Percentiles rank a stretch among this genome's conserved stretches.
Evolutionary conservation across 345 rosid genomes (phyloP).

Genomic region (Psidium guajava): DNA sequence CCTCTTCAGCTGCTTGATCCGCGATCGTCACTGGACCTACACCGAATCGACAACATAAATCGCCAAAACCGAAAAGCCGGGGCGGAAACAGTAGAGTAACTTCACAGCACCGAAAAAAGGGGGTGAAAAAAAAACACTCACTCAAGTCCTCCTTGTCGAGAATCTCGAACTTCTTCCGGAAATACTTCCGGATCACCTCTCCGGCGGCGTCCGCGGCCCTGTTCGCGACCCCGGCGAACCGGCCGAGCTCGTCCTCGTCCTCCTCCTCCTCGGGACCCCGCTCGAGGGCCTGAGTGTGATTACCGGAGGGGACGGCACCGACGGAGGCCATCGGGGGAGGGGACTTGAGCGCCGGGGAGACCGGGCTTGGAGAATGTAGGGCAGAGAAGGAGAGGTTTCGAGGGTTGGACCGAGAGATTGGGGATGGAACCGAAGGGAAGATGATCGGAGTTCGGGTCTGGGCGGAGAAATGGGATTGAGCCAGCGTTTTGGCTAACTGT

Average conservation of each 20-base stretch:
- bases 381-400: slow-evolving; percentile 3
- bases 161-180: slow-evolving; percentile 74
- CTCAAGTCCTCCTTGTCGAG: slow-evolving; percentile 77
- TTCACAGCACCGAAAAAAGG: too few relatives aligned
- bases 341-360: slow-evolving; percentile 2
- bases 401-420: background rate
- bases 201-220: slow-evolving; percentile 80
- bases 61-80: background rate
- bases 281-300: background rate
- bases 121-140: slow-evolving; percentile 10
- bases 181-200: slow-evolving; percentile 66
- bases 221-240: slow-evolving; percentile 48
- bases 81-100: background rate
- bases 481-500: slow-evolving; percentile 3
- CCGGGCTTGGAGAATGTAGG: background rate
- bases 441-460: slow-evolving; percentile 1
- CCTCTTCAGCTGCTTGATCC: slow-evolving; percentile 84
- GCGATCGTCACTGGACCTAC: slow-evolving; percentile 98
- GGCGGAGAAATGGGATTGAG: slow-evolving; percentile 4
- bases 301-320: slow-evolving; percentile 2
- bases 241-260: slow-evolving; percentile 21
- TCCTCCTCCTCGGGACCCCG: background rate
- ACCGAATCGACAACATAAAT: background rate
- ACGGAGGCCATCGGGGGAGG: slow-evolving; percentile 21
- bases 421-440: background rate